These are phyloP conservation scores for Rhizophagus clarus DNA, from an alignment of 192 early-diverging fungal genomes.

Conservation along the genomic window DNA sequence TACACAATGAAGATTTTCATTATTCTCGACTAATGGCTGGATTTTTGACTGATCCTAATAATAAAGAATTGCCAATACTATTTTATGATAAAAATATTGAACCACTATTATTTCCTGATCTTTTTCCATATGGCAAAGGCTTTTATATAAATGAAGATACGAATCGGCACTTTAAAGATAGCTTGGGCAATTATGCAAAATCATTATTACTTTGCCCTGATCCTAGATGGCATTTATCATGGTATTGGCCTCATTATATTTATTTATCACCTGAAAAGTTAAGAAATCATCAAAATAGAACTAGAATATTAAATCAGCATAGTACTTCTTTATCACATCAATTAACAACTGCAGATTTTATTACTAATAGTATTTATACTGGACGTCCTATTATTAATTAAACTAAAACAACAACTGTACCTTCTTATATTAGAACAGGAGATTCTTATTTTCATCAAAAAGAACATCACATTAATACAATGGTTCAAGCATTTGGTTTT, in stretches of 20 bases:
- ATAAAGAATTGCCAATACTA: neutral
- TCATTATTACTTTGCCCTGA: neutral
- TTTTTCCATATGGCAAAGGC: constrained; percentile 1
- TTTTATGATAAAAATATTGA: neutral
- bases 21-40: neutral
- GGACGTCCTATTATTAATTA: neutral
- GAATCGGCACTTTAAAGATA: neutral
- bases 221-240: too few relatives aligned
- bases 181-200: constrained; percentile 7
- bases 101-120: neutral
- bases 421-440: neutral
- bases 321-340: neutral
- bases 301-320: neutral
- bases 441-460: constrained; percentile 11
- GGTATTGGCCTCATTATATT: too few relatives aligned
- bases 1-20: constrained; percentile 1
- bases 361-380: neutral
- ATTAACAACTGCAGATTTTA: neutral
- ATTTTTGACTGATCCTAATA: neutral
- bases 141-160: neutral
- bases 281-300: neutral
- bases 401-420: neutral
- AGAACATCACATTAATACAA: neutral
- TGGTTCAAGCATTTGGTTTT: neutral
- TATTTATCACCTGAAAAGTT: neutral